These are phyloP conservation scores for Pinus taeda DNA, from an alignment of 75 land plant species.

Conservation along the genomic window DNA sequence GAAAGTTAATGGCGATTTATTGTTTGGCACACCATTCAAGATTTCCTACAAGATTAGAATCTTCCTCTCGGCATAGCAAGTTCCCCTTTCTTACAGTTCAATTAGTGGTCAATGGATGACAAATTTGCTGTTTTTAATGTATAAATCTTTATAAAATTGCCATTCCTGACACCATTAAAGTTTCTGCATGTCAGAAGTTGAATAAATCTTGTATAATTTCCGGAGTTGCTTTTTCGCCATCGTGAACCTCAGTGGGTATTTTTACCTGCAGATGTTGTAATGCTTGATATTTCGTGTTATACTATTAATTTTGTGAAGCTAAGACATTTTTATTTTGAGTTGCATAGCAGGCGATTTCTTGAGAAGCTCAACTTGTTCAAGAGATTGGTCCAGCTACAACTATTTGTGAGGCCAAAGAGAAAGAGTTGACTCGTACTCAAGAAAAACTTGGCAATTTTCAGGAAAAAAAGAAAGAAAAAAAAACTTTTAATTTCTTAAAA, in stretches of 20 bases:
- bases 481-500: too few species aligned
- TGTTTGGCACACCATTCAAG: not conserved
- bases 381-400: not conserved
- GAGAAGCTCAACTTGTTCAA: not conserved
- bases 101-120: not conserved
- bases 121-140: not conserved
- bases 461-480: not conserved
- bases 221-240: not conserved
- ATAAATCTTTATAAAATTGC: not conserved
- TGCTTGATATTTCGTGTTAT: not conserved
- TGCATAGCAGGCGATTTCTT: not conserved
- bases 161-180: not conserved
- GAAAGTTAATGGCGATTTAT: not conserved
- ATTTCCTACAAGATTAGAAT: too few species aligned
- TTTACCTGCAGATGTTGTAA: not conserved
- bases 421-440: not conserved
- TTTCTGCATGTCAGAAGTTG: not conserved
- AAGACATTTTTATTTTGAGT: constrained; percentile 1
- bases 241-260: not conserved
- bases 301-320: not conserved
- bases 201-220: not conserved
- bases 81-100: not conserved
- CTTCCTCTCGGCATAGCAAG: not conserved
- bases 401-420: not conserved
- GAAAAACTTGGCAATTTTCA: not conserved